Base-by-base conservation (phyloP, 176 grass and related monocot species). In the Oryza meyeriana region DNA sequence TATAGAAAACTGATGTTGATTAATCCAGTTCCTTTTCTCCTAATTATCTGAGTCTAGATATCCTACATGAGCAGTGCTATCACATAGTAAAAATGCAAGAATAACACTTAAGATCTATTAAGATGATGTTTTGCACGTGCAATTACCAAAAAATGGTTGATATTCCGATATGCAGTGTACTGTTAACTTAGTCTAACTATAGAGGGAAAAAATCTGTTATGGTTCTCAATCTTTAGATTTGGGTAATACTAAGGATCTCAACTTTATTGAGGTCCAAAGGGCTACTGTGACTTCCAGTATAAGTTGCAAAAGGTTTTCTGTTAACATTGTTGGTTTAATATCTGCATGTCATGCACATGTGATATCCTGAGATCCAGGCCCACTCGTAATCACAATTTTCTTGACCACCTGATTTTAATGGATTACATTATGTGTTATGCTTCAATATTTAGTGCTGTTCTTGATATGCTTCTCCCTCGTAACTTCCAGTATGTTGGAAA, bases 341-440 rank as follows among this genome's bases (percentile, higher is more conserved):
- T 77, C 2, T 42, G 2, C 61, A 29, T 77, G 0, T 64, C 75
- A 77, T 77, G 27, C 35, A 77, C 58, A 63, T 62, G n/a, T 62
- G 35, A 13, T 34, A 17, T 76, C 74, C 39, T 34, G 57, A 29
- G 14, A 55, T 55, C 50, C n/a, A n/a, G 6, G 50, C 50, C 20
- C 17, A 48, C 45, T 48, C 5, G 17, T 55, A 59, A n/a, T 59
- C 2, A 2, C 8, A 25, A 25, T 59, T 59, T 59, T 59, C 48
- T 11, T 11, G 8, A 57, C 18, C 20, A 57, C 20, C 20, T 57
- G 52, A 57, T 57, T 52, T 57, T 57, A 57, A 79, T 61, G 26
- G 22, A 30, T 57, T 71, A 39, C 27, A 65, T 65, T 65, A 47
- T 78, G 63, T 78, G 11, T 78, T 77, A 7, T 44, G n/a, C 16